A percentile compares a stretch with the other conserved stretches of the same genome.
Conservation (phyloP, 2,329 filamentous ascomycete genomes). For the Cordyceps fumosorosea region DNA sequence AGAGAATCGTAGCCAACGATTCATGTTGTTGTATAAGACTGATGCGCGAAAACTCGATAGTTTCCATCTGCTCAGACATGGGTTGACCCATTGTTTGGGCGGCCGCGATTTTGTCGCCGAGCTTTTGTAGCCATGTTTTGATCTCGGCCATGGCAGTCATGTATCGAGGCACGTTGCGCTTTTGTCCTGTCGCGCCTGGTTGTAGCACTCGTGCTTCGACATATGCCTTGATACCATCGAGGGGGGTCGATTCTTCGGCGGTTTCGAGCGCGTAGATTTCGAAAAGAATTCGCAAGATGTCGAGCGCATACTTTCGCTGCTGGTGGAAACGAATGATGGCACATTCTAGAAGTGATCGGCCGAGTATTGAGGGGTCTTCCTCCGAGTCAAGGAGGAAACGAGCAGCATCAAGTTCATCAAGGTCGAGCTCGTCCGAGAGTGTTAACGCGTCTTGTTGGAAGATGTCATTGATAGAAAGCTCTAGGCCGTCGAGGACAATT, state of each 20-base stretch:
- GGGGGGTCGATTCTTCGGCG: constrained; percentile 42
- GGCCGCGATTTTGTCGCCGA: constrained; percentile 70
- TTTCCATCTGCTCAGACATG: constrained; percentile 62
- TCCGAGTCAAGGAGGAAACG: constrained; percentile 68
- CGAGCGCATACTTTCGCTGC: constrained; percentile 72
- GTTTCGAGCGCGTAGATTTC: constrained; percentile 52
- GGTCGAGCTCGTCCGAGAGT: constrained; percentile 78
- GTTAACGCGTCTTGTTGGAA: constrained; percentile 79
- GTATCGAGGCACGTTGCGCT: constrained; percentile 66
- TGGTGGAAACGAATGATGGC: constrained; percentile 86
- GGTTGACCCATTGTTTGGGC: constrained; percentile 66
- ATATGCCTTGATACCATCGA: constrained; percentile 29
- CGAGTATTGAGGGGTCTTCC: constrained; percentile 60
- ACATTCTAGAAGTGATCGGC: constrained; percentile 67
- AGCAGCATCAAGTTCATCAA: constrained; percentile 84
- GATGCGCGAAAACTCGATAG: constrained; percentile 70
- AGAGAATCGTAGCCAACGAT: constrained; percentile 72
- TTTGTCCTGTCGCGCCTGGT: constrained; percentile 34
- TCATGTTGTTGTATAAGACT: constrained; percentile 89
- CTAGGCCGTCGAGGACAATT: constrained; percentile 62
- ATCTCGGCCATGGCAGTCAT: constrained; percentile 70
- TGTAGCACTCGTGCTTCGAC: constrained; percentile 29
- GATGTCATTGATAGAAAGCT: constrained; percentile 77
- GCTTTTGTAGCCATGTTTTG: constrained; percentile 66
- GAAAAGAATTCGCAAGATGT: constrained; percentile 75